Evolutionary conservation across 2,329 filamentous ascomycete species (phyloP).

Genomic region (Cladosporium sp.): DNA sequence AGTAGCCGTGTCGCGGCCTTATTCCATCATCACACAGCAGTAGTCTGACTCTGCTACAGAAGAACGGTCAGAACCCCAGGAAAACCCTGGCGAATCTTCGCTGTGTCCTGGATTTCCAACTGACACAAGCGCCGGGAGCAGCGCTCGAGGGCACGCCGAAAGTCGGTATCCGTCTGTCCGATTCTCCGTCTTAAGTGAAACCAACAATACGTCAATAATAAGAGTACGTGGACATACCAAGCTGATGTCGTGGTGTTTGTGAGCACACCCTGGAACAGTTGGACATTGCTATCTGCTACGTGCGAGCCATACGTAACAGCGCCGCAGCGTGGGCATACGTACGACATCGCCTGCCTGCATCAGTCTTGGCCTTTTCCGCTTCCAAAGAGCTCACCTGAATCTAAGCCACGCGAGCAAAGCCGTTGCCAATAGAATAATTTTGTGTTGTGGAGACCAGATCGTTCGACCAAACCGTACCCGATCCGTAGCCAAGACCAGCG

Average conservation of each 20-base stretch:
- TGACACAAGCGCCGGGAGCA: conserved; percentile 18
- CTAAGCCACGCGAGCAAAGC: conserved; percentile 9
- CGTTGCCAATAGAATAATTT: conserved; percentile 12
- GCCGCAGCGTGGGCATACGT: background rate
- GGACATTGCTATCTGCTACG: background rate
- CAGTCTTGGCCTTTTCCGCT: background rate
- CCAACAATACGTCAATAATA: conserved; percentile 6
- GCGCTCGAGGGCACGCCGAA: background rate
- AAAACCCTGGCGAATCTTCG: conserved; percentile 11
- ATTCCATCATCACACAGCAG: conserved; percentile 19
- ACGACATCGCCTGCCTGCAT: background rate
- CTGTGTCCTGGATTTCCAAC: background rate
- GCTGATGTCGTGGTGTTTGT: background rate
- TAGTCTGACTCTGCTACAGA: conserved; percentile 2
- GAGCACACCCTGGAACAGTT: background rate
- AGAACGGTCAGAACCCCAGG: conserved; percentile 10
- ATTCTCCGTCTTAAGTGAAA: conserved; percentile 14
- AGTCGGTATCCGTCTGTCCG: background rate
- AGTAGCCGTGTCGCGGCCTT: conserved; percentile 7
- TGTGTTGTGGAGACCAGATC: background rate
- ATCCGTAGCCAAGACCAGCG: background rate
- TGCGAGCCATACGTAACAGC: background rate
- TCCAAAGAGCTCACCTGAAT: background rate
- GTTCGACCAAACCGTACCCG: background rate
- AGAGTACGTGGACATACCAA: background rate